Conservation (phyloP, 805 yeast species). For the Torulaspora maleeae region DNA sequence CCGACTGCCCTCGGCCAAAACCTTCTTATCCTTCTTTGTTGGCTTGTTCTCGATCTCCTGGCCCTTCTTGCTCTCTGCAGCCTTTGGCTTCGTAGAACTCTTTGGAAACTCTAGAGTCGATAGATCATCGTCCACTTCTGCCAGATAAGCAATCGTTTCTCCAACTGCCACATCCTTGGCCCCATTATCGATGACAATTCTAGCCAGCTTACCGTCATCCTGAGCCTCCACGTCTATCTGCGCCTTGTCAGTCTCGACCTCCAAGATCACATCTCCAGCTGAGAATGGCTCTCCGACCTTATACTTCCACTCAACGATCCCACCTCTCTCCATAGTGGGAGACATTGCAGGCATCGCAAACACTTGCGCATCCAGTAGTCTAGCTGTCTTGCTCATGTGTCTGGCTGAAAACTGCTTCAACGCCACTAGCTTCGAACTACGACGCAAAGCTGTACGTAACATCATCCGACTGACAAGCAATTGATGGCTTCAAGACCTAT, state of each 20-base stretch:
- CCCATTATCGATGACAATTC: constrained; percentile 67
- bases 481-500: not conserved
- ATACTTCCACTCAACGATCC: constrained; percentile 83
- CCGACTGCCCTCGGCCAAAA: constrained; percentile 13
- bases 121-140: constrained; percentile 84
- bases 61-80: constrained; percentile 16
- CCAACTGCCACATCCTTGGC: constrained; percentile 78
- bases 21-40: constrained; percentile 13
- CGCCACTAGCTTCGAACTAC: constrained; percentile 7
- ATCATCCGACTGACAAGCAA: constrained; percentile 1
- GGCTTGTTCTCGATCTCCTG: constrained; percentile 14
- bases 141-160: constrained; percentile 80
- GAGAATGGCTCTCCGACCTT: constrained; percentile 68
- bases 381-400: constrained; percentile 25
- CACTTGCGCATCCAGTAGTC: constrained; percentile 34
- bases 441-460: constrained; percentile 11
- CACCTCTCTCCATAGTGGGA: constrained; percentile 97
- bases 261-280: constrained; percentile 79
- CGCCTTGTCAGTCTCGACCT: constrained; percentile 85
- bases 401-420: constrained; percentile 14
- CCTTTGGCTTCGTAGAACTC: constrained; percentile 22
- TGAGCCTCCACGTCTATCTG: constrained; percentile 80
- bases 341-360: constrained; percentile 98
- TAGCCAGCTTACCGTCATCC: constrained; percentile 87
- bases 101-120: constrained; percentile 56